Base-by-base conservation (phyloP, 768 basidiomycete genomes). In the Tylopilus balloui region DNA sequence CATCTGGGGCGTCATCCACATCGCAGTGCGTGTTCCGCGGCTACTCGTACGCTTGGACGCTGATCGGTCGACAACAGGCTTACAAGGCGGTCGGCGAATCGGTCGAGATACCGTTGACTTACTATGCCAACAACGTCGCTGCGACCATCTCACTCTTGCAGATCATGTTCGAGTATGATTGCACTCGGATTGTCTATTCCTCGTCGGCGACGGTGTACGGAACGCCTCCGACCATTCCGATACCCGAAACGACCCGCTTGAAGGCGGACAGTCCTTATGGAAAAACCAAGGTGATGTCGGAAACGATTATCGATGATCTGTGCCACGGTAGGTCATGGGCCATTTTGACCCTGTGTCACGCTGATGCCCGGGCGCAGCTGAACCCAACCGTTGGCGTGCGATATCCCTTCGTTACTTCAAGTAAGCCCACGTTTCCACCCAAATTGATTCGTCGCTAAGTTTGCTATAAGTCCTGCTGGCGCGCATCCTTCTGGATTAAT, bases 171-270 rank as follows among this genome's bases (percentile, higher is more conserved):
- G 87, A 87, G 45, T 91, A 82, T 69, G 84, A 85, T 54, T 91
- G 89, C 72, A 77, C 78, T 45, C 81, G 91, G 51, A 73, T 99
- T 50, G 95, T 99, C 45, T 99, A 97, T 74, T 98, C 96, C 1
- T 97, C 94, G 11, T 95, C 92, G 20, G 96, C 96, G 6, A 98
- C 96, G 15, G 96, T 99, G 21, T 99, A 99, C 64, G 96, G 96
- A 46, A 93, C 84, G 4, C 96, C 96, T 10, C 86, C 90, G 19
- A 73, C 72, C 43, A 88, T 98, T 38, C 96, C 96, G 45, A 98
- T 98, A 57, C 91, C 93, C 14, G 96, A 99, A 70, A 79, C 84
- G 3, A 93, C 91, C 4, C 83, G 87, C 15, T 71, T 98, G 51
- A 71, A 87, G 64, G 90, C 95, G 0, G 85, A 93, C 65, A 93